Percentiles rank a stretch among this genome's conserved stretches.
These are phyloP conservation scores for Ampelomyces quisqualis DNA, from an alignment of 2,329 filamentous ascomycete genomes.

Conservation along the genomic window DNA sequence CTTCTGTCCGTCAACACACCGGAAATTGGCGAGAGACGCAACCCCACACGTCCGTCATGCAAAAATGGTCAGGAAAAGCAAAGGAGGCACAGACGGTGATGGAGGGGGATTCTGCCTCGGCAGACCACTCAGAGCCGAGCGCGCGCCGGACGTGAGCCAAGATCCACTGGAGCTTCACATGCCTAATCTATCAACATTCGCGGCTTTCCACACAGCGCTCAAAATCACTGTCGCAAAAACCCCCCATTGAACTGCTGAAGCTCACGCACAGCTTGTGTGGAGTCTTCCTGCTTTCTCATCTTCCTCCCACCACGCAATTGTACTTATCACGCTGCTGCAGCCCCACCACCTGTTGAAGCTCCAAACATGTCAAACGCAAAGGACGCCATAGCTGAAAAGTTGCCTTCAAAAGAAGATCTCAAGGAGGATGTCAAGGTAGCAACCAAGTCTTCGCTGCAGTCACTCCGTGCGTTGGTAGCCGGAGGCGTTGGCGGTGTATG, in stretches of 20 bases:
- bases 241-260: background rate
- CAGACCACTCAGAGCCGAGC: conserved; percentile 21
- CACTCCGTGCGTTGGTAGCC: conserved; percentile 78
- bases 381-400: conserved; percentile 29
- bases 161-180: conserved; percentile 34
- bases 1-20: background rate
- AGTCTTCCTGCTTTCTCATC: conserved; percentile 3
- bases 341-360: conserved; percentile 7
- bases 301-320: conserved; percentile 8
- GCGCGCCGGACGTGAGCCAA: conserved; percentile 25
- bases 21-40: background rate
- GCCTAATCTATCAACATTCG: conserved; percentile 20
- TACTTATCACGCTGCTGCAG: conserved; percentile 1
- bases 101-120: conserved; percentile 24
- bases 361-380: conserved; percentile 28
- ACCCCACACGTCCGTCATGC: background rate
- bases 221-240: conserved; percentile 7
- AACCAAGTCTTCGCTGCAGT: conserved; percentile 58
- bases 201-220: conserved; percentile 13
- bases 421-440: conserved; percentile 55
- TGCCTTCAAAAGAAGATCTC: conserved; percentile 47
- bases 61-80: conserved; percentile 1
- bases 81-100: background rate
- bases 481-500: conserved; percentile 93
- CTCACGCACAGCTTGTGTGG: background rate